Evolutionary conservation across 768 basidiomycete species (phyloP), one percentile per base, ranked within the genome.

Genomic region (Fomitopsis serialis): DNA sequence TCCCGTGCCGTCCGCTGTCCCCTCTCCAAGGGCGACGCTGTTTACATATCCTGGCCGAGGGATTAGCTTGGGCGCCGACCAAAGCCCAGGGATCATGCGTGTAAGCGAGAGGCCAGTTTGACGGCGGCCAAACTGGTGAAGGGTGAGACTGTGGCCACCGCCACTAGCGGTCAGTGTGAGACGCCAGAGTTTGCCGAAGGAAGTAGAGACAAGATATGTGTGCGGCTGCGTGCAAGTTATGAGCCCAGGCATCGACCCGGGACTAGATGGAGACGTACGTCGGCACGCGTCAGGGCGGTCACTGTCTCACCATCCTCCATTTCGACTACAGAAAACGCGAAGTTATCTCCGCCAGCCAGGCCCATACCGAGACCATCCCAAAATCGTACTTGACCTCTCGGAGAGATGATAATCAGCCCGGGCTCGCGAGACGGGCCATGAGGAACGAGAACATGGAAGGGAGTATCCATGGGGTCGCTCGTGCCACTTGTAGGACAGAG

Each of bases 361-460:
- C 89, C 89, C 54, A 86, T 88, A 3, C 85, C 85, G 42, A 95
- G 86, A 55, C 84, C 87, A 52, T 93, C 86, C 94, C 94, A 98
- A 66, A 91, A 89, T 35, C 89, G 81, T 52, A 92, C 71, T 57
- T 83, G 74, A 3, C 94, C 94, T 0, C 77, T 70, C 6, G 79
- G 71, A 8, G 87, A 87, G 47, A 90, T 71, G 48, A 95, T 78
- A 42, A 97, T 82, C 36, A 96, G 79, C 23, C 93, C 93, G 2
- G 94, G 94, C 70, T 98, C 94, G 40, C 89, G 81, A 12, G 80
- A 76, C 3, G 76, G 56, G 12, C 78, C 79, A 61, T 80, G 80
- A 15, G 89, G 87, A 21, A 91, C 79, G 15, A 92, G 78, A 1
- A 70, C 72, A 42, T 77, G 68, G 43, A 72, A 65, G 4, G 77